Evolutionary conservation across 148 eudicot genomes (phyloP).

Genomic region (Diospyros kaki): DNA sequence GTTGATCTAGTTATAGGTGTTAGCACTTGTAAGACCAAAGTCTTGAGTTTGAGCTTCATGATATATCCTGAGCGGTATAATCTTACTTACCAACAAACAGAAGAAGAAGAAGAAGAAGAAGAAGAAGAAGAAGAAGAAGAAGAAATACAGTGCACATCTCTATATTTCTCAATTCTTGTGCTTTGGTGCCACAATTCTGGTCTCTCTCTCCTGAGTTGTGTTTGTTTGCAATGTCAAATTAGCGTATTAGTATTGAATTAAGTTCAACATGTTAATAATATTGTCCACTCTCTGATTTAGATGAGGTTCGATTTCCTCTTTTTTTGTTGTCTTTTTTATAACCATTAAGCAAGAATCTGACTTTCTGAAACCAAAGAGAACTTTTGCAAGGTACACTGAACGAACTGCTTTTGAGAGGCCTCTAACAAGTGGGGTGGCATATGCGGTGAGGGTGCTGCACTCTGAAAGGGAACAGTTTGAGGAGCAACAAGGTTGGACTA

Average conservation of each 20-base stretch:
- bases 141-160: not conserved
- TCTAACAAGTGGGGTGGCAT: slow-evolving; percentile 94
- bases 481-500: slow-evolving; percentile 82
- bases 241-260: not conserved
- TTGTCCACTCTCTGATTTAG: not conserved
- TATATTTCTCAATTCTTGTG: not conserved
- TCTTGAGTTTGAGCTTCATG: too few species aligned
- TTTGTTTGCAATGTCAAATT: not conserved
- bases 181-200: slow-evolving; percentile 6
- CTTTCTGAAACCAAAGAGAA: slow-evolving; percentile 42
- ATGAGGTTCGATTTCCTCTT: not conserved
- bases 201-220: not conserved
- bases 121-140: too few species aligned
- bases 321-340: not conserved
- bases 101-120: too few species aligned
- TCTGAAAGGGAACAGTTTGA: slow-evolving; percentile 86
- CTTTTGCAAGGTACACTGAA: slow-evolving; percentile 79
- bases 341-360: slow-evolving; percentile 6
- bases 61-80: too few species aligned
- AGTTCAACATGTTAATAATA: not conserved
- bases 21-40: too few species aligned
- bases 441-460: slow-evolving; percentile 93
- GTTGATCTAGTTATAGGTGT: too few species aligned
- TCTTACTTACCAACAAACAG: too few species aligned
- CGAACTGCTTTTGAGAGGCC: slow-evolving; percentile 97